Evolutionary conservation across 129 eudicot genomes (phyloP).

Genomic region (Helianthus annuus): DNA sequence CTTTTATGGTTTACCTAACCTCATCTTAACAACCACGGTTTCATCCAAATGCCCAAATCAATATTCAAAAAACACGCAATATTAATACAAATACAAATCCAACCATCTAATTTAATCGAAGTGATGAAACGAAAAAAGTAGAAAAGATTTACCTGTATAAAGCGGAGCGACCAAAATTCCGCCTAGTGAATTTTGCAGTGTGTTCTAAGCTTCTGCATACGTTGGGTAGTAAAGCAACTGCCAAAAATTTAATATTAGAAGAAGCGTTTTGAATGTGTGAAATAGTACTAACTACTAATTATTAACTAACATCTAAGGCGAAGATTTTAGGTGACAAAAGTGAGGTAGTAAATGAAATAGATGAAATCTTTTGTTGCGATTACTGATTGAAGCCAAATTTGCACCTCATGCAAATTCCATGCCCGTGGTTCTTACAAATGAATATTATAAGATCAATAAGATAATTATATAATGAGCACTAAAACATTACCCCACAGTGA

Average conservation of each 20-base stretch:
- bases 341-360: conserved; percentile 79
- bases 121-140: background rate
- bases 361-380: conserved; percentile 85
- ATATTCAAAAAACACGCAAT: too few relatives aligned
- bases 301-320: conserved; percentile 79
- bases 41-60: too few relatives aligned
- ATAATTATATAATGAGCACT: background rate
- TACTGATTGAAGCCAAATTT: conserved; percentile 89
- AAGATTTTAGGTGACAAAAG: conserved; percentile 80
- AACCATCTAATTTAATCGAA: too few relatives aligned
- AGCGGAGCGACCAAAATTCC: conserved; percentile 70
- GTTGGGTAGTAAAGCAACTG: conserved; percentile 93
- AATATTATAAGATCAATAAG: background rate
- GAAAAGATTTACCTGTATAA: conserved; percentile 63
- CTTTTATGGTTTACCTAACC: too few relatives aligned
- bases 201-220: conserved; percentile 77
- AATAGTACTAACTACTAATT: conserved; percentile 27
- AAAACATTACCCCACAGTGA: conserved; percentile 85
- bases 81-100: too few relatives aligned
- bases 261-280: background rate
- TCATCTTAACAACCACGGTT: too few relatives aligned
- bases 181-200: conserved; percentile 78
- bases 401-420: conserved; percentile 87
- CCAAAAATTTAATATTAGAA: conserved; percentile 19
- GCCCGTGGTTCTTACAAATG: conserved; percentile 82